Conservation (phyloP, 257 asterid species). For the Cruciata laevipes region DNA sequence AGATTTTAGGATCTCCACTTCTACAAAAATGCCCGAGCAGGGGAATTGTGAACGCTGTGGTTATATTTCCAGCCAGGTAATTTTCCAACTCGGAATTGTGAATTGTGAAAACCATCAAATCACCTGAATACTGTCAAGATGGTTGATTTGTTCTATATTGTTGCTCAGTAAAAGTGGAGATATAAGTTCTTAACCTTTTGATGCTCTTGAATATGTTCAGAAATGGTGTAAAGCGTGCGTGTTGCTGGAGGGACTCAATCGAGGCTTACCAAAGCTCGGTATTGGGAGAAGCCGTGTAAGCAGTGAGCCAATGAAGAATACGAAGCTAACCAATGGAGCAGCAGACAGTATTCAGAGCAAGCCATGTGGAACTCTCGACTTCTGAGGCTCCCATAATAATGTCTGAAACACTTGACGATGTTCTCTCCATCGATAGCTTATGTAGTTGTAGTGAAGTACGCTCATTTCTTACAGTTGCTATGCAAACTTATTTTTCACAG, state of each 20-base stretch:
- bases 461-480: not conserved
- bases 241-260: constrained; percentile 81
- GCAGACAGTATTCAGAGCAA: constrained; percentile 51
- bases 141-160: constrained; percentile 2
- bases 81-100: too few species aligned
- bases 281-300: constrained; percentile 62
- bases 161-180: not conserved
- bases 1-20: constrained; percentile 84
- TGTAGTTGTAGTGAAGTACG: too few species aligned
- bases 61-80: constrained; percentile 96
- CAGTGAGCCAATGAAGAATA: constrained; percentile 29
- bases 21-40: constrained; percentile 95
- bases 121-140: not conserved
- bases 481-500: not conserved
- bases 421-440: too few species aligned
- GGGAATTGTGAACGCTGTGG: constrained; percentile 94
- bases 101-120: too few species aligned
- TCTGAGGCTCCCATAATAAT: constrained; percentile 27
- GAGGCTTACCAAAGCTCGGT: constrained; percentile 89
- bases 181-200: not conserved
- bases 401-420: not conserved
- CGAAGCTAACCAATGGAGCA: constrained; percentile 33
- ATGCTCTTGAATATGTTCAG: constrained; percentile 32
- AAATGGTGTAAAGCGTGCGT: constrained; percentile 98
- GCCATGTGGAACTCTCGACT: constrained; percentile 70